These are phyloP conservation scores for Achaetomium macrosporum DNA, from an alignment of 2,329 filamentous ascomycete species.

Conservation along the genomic window DNA sequence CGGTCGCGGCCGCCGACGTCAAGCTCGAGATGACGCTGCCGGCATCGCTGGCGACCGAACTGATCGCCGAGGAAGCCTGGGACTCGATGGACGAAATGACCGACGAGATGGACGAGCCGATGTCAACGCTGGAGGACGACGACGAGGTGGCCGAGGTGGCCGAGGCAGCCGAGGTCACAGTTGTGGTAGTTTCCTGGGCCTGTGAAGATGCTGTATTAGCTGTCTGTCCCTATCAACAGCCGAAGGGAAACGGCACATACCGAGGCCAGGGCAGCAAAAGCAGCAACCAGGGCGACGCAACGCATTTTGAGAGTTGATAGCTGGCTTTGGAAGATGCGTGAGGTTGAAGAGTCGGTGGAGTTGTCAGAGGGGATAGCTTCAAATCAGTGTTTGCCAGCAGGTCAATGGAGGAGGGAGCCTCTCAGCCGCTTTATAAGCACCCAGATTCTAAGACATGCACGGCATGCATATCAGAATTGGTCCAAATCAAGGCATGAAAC, in stretches of 20 bases:
- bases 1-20: slow-evolving; percentile 27
- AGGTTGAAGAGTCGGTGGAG: background rate
- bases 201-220: background rate
- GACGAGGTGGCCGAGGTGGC: slow-evolving; percentile 2
- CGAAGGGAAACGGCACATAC: slow-evolving; percentile 19
- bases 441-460: no score
- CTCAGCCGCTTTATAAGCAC: no score
- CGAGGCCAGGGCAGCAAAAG: slow-evolving; percentile 31
- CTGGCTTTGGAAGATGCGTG: background rate
- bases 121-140: slow-evolving; percentile 5
- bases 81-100: slow-evolving; percentile 23
- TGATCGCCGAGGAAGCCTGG: slow-evolving; percentile 23
- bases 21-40: slow-evolving; percentile 23
- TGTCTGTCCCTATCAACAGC: background rate
- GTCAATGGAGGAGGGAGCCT: no score
- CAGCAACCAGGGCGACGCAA: slow-evolving; percentile 34
- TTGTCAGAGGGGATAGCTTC: no score
- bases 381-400: no score
- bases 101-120: slow-evolving; percentile 13
- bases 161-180: background rate
- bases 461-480: no score
- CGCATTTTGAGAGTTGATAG: slow-evolving; percentile 36
- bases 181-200: slow-evolving; percentile 21
- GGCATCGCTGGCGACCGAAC: slow-evolving; percentile 24
- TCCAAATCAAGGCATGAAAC: no score